A percentile compares a stretch with the other conserved stretches of the same genome.
These are phyloP conservation scores for Carex pumila DNA, from an alignment of 176 grass and related monocot species.

Conservation along the genomic window DNA sequence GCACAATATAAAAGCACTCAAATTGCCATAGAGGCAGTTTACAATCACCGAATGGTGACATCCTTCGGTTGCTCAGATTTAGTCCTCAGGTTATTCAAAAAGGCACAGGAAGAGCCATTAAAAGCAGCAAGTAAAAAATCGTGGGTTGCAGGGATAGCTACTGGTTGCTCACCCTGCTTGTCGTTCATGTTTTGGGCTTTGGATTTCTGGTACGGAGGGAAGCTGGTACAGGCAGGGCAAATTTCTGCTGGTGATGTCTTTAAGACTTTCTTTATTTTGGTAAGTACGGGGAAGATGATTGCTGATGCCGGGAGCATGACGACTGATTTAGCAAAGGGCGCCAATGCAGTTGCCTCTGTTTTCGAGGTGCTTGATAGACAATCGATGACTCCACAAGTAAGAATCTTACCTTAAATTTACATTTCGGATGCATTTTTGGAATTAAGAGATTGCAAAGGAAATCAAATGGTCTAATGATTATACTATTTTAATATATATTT, in stretches of 20 bases:
- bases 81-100: conserved; percentile 74
- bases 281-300: conserved; percentile 95
- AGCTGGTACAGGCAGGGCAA: conserved; percentile 65
- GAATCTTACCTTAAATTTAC: background rate
- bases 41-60: conserved; percentile 97
- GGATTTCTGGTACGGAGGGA: conserved; percentile 99
- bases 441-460: background rate
- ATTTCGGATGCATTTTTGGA: background rate
- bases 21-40: conserved; percentile 92
- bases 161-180: conserved; percentile 81
- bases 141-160: conserved; percentile 88
- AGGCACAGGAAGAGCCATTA: conserved; percentile 76
- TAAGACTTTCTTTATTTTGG: conserved; percentile 98
- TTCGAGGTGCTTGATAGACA: conserved; percentile 96
- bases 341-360: conserved; percentile 85
- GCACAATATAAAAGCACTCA: conserved; percentile 90
- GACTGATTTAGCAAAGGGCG: conserved; percentile 88
- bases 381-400: conserved; percentile 53
- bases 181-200: conserved; percentile 91
- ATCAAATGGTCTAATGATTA: background rate
- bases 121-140: conserved; percentile 76
- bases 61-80: conserved; percentile 76
- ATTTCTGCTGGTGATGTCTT: conserved; percentile 88
- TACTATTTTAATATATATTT: conserved; percentile 21
- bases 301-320: conserved; percentile 99